Conservation (phyloP, 164 flowering plant species). For the Hamamelis virginiana region DNA sequence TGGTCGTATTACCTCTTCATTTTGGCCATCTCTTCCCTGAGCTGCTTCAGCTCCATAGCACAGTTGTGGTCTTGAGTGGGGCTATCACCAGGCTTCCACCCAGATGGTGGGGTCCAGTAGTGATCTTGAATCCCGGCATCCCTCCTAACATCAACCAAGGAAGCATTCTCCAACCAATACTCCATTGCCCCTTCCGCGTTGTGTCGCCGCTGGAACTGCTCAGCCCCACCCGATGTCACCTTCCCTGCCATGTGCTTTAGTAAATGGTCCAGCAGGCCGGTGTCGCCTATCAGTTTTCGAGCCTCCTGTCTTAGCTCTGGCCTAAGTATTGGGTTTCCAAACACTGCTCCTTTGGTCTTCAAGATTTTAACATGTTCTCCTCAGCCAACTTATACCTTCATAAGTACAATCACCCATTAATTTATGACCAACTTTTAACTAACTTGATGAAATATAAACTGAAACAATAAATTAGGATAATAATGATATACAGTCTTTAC, state of each 20-base stretch:
- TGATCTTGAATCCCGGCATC: constrained; percentile 83
- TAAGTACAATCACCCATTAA: too few species aligned
- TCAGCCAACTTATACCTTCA: too few species aligned
- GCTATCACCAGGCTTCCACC: constrained; percentile 74
- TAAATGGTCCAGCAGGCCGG: constrained; percentile 86
- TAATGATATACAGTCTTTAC: constrained; percentile 24
- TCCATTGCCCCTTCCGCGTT: constrained; percentile 93
- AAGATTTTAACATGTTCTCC: constrained; percentile 61
- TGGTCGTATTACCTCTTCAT: constrained; percentile 41
- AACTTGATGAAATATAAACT: too few species aligned
- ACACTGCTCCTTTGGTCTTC: constrained; percentile 61
- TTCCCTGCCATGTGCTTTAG: constrained; percentile 90
- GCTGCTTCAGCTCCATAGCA: constrained; percentile 53
- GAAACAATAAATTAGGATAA: too few species aligned
- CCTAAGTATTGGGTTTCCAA: constrained; percentile 64
- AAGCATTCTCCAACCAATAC: constrained; percentile 86
- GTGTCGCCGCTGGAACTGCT: constrained; percentile 74
- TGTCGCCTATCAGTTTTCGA: constrained; percentile 83
- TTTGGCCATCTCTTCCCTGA: constrained; percentile 47
- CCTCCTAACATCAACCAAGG: constrained; percentile 54
- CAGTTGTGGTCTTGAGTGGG: constrained; percentile 57
- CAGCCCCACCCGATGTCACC: constrained; percentile 61
- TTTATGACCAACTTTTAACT: too few species aligned
- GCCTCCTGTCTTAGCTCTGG: constrained; percentile 68
- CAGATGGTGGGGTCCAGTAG: constrained; percentile 86